Conservation (phyloP, 139 green algal species). For the Haematococcus lacustris region DNA sequence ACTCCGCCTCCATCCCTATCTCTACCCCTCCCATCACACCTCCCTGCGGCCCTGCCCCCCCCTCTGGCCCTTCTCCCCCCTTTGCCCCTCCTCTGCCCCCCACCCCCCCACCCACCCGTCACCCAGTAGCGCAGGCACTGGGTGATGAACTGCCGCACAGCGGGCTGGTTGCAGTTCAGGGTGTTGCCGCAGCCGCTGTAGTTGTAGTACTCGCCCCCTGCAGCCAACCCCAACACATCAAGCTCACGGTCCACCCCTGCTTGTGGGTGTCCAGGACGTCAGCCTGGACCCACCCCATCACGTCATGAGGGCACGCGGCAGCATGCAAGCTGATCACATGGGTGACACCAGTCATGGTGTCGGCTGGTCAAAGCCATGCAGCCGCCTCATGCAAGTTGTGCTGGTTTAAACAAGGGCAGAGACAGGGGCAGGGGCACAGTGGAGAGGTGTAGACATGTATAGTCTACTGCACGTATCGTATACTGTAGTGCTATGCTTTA, state of each 20-base stretch:
- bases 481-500: too few relatives aligned
- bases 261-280: background rate
- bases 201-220: slow-evolving; percentile 96
- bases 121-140: slow-evolving; percentile 95
- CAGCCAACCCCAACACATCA: too few relatives aligned
- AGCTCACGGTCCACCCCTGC: background rate
- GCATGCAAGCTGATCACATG: background rate
- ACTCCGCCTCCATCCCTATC: background rate
- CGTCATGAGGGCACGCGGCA: background rate
- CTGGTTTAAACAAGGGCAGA: too few relatives aligned
- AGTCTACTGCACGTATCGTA: too few relatives aligned
- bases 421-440: too few relatives aligned
- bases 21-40: background rate
- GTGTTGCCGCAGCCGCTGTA: slow-evolving; percentile 98
- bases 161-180: slow-evolving; percentile 97
- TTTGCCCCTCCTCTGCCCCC: background rate
- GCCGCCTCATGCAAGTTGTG: too few relatives aligned
- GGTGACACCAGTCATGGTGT: too few relatives aligned
- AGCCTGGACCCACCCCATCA: too few relatives aligned
- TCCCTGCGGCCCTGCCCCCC: background rate
- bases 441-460: too few relatives aligned
- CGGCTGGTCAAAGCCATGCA: too few relatives aligned
- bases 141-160: slow-evolving; percentile 81
- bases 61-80: background rate
- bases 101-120: slow-evolving; percentile 10